Percentiles rank a stretch among this genome's conserved stretches.
Evolutionary conservation across 306 rosid genomes (phyloP).

Genomic region (Quercus agrifolia): DNA sequence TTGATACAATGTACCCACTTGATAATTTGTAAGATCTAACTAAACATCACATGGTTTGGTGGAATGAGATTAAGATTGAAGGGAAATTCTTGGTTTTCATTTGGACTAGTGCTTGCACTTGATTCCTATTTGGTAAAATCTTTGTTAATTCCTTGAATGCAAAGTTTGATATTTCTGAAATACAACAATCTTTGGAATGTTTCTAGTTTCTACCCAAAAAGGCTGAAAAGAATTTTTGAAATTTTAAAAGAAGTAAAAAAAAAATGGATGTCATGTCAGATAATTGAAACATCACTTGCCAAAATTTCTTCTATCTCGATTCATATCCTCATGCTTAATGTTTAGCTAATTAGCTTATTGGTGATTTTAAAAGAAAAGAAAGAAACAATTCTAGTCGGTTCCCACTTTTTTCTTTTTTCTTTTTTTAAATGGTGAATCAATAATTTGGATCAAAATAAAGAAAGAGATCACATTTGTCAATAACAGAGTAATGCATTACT

Average conservation of each 20-base stretch:
- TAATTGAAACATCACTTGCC: neutral
- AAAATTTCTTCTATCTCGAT: neutral
- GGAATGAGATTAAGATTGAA: neutral
- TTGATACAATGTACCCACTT: neutral
- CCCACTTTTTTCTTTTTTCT: no score
- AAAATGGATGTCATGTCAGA: neutral
- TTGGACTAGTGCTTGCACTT: neutral
- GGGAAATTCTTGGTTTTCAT: neutral
- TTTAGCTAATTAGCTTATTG: neutral
- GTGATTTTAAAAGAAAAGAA: neutral
- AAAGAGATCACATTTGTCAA: neutral
- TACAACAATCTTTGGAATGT: no score
- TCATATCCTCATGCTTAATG: neutral
- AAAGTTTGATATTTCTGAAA: no score
- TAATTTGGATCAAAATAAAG: neutral
- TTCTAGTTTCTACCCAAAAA: no score
- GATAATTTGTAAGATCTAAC: neutral
- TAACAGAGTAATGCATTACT: neutral
- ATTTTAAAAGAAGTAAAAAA: neutral
- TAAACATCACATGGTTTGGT: neutral
- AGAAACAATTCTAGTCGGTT: no score
- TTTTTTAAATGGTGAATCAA: neutral
- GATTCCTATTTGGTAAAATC: neutral
- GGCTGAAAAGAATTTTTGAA: no score
- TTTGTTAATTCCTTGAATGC: no score